These are phyloP conservation scores for Coemansia aciculifera DNA, from an alignment of 192 early-diverging fungal species.

Conservation along the genomic window DNA sequence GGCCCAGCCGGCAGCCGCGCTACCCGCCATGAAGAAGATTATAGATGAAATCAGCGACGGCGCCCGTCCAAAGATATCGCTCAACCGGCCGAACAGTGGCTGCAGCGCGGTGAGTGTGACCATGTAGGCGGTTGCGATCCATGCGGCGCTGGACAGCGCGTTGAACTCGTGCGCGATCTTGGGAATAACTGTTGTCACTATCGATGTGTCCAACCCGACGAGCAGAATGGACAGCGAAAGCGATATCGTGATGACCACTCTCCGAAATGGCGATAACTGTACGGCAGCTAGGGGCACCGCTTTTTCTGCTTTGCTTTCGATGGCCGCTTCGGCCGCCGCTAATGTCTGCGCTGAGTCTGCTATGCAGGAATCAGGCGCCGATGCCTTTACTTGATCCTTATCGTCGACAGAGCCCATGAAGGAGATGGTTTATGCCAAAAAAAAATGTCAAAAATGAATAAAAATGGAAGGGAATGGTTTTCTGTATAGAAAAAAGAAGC, in stretches of 20 bases:
- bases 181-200: constrained; percentile 75
- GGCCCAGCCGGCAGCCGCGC: constrained; percentile 41
- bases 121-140: constrained; percentile 80
- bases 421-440: background rate
- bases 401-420: background rate
- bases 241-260: constrained; percentile 11
- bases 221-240: constrained; percentile 65
- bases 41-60: constrained; percentile 37
- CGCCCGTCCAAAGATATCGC: constrained; percentile 66
- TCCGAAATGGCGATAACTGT: background rate
- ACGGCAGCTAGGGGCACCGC: background rate
- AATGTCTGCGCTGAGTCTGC: background rate
- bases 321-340: background rate
- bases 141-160: constrained; percentile 65
- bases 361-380: background rate
- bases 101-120: constrained; percentile 68
- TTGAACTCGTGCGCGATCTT: constrained; percentile 72
- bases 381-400: background rate
- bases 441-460: background rate
- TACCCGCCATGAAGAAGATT: constrained; percentile 47
- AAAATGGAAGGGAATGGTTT: background rate
- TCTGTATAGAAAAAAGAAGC: background rate
- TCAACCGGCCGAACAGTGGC: constrained; percentile 77
- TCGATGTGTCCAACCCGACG: constrained; percentile 75
- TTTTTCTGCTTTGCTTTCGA: background rate